Conservation (phyloP, 371 early-diverging fungal species). For the Mortierella sp. region DNA sequence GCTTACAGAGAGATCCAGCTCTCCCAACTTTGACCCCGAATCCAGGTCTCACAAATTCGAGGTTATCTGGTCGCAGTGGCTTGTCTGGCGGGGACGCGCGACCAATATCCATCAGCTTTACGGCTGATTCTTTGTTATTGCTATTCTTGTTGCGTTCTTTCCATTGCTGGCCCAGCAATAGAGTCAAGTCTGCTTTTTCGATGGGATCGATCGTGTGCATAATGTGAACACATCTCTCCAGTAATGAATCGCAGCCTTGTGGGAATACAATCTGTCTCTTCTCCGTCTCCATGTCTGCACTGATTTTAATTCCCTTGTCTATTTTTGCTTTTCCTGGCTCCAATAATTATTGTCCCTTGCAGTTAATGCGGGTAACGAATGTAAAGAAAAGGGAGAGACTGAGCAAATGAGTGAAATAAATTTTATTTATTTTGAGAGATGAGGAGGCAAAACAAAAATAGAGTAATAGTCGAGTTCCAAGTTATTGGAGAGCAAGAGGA, state of each 20-base stretch:
- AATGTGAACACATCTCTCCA: slow-evolving; percentile 55
- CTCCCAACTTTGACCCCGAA: slow-evolving; percentile 57
- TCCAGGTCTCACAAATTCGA: slow-evolving; percentile 59
- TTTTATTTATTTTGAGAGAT: too few relatives aligned
- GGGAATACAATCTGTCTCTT: slow-evolving; percentile 26
- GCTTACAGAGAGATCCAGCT: slow-evolving; percentile 55
- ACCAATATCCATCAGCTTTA: slow-evolving; percentile 45
- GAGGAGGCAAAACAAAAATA: too few relatives aligned
- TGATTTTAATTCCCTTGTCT: background rate
- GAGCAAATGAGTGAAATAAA: background rate
- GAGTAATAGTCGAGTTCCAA: too few relatives aligned
- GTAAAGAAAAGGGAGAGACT: background rate
- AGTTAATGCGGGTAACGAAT: too few relatives aligned
- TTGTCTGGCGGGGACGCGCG: slow-evolving; percentile 58
- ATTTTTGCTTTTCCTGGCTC: background rate
- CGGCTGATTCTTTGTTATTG: background rate
- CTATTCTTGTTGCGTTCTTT: background rate
- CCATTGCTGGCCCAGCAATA: slow-evolving; percentile 53
- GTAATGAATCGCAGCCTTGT: slow-evolving; percentile 40
- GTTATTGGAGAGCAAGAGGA: too few relatives aligned
- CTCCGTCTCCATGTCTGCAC: background rate
- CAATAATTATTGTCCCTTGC: too few relatives aligned
- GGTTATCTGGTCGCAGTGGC: slow-evolving; percentile 58
- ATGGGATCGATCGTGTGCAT: slow-evolving; percentile 57
- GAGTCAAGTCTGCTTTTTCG: slow-evolving; percentile 52